These are phyloP conservation scores for Apiotrichum mycotoxinovorans DNA, from an alignment of 1,284 basidiomycete genomes.

Conservation along the genomic window DNA sequence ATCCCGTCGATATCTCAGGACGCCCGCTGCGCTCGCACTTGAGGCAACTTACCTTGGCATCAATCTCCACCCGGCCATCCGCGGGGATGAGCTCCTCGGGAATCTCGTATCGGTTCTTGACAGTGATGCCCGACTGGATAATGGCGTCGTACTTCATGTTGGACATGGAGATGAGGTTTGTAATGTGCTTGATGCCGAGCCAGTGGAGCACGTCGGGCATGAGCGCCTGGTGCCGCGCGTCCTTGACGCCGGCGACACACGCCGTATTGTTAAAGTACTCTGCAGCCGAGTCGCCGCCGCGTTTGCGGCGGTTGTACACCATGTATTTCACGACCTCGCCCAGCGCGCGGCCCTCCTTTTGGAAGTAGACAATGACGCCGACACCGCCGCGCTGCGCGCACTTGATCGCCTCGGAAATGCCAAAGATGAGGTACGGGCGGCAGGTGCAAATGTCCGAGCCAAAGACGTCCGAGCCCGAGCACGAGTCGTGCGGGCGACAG, in stretches of 20 bases:
- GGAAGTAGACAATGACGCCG: constrained; percentile 89
- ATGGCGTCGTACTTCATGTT: constrained; percentile 90
- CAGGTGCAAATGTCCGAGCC: constrained; percentile 88
- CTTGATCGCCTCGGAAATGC: constrained; percentile 89
- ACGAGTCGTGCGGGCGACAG: constrained; percentile 90
- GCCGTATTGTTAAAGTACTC: constrained; percentile 94
- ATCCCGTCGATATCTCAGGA: no score
- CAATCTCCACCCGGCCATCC: constrained; percentile 90
- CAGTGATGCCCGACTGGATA: constrained; percentile 79
- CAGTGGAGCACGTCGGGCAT: constrained; percentile 96
- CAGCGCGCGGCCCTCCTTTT: constrained; percentile 78
- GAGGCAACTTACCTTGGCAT: constrained; percentile 66
- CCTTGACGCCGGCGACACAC: constrained; percentile 89
- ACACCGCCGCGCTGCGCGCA: constrained; percentile 83
- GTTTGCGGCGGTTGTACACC: constrained; percentile 92
- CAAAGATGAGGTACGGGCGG: constrained; percentile 83
- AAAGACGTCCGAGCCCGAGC: constrained; percentile 56
- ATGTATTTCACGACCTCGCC: constrained; percentile 76
- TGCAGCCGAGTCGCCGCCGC: constrained; percentile 85
- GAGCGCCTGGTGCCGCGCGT: constrained; percentile 89
- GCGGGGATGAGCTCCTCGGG: constrained; percentile 83
- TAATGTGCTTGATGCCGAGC: constrained; percentile 84
- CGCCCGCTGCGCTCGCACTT: no score
- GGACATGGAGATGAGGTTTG: constrained; percentile 83
- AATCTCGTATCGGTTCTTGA: constrained; percentile 76